These are phyloP conservation scores for Aspergillus alliaceus DNA, from an alignment of 2,329 filamentous ascomycete genomes.

Conservation along the genomic window DNA sequence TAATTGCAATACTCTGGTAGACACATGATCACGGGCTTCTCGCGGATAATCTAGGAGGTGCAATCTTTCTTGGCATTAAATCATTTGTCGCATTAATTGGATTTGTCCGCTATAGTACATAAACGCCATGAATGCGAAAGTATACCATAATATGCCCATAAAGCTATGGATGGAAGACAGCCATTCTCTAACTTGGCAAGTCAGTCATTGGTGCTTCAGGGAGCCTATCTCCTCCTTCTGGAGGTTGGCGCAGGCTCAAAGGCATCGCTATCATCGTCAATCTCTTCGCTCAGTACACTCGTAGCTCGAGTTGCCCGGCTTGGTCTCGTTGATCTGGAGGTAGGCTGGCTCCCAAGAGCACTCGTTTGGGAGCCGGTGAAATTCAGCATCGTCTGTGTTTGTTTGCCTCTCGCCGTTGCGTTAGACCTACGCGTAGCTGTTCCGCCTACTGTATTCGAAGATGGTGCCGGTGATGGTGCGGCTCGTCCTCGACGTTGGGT, in stretches of 20 bases:
- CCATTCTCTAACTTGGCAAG: background rate
- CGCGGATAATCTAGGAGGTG: background rate
- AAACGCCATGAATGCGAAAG: background rate
- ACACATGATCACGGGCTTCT: background rate
- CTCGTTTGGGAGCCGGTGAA: conserved; percentile 42
- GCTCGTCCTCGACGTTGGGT: conserved; percentile 26
- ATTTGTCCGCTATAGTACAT: background rate
- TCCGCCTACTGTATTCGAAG: conserved; percentile 31
- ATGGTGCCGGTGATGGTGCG: conserved; percentile 33
- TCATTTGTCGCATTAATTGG: background rate
- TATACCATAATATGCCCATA: background rate
- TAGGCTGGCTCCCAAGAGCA: conserved; percentile 18
- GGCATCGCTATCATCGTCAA: conserved; percentile 46
- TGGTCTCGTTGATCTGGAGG: conserved; percentile 20
- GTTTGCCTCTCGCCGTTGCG: conserved; percentile 24
- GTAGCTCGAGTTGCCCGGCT: conserved; percentile 32
- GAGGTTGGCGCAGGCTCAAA: conserved; percentile 43
- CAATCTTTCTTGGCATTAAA: background rate
- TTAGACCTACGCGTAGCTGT: conserved; percentile 27
- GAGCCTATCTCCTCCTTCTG: conserved; percentile 23
- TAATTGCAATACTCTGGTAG: too few relatives aligned
- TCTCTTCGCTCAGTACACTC: conserved; percentile 41
- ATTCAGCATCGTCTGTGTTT: conserved; percentile 42
- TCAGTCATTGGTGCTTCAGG: too few relatives aligned
- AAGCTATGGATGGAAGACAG: background rate